Percentiles rank a stretch among this genome's conserved stretches.
Conservation (phyloP, 176 grass and related monocot species). For the Carex parvula region DNA sequence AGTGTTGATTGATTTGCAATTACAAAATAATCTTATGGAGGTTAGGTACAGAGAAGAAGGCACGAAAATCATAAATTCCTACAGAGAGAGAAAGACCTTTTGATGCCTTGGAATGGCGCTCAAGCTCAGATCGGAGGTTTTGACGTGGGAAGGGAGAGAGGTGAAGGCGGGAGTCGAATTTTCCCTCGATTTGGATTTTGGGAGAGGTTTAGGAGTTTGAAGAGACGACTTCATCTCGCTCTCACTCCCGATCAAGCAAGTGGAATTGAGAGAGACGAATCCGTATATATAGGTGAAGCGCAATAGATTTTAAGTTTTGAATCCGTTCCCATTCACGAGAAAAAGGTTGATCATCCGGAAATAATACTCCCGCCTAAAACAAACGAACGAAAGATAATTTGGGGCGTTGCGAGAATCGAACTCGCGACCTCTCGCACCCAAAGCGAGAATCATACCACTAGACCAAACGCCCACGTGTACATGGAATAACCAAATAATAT, state of each 20-base stretch:
- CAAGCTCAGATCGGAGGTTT: not conserved
- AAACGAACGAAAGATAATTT: not conserved
- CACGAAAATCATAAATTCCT: not conserved
- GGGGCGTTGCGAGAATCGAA: slow-evolving; percentile 59
- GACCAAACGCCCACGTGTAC: slow-evolving; percentile 41
- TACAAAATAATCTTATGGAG: not conserved
- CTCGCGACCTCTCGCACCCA: slow-evolving; percentile 59
- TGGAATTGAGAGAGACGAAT: not conserved
- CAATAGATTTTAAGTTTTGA: not conserved
- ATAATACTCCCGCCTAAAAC: not conserved
- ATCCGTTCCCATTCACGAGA: not conserved
- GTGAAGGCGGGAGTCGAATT: not conserved
- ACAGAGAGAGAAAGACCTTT: not conserved
- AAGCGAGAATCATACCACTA: slow-evolving; percentile 73
- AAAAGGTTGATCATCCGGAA: not conserved
- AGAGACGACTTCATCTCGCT: slow-evolving; percentile 25
- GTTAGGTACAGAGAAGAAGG: not conserved
- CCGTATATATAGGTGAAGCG: not conserved
- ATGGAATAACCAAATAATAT: no score
- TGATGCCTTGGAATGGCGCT: not conserved
- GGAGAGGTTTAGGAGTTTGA: slow-evolving; percentile 1
- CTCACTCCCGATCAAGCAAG: not conserved
- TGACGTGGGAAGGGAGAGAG: not conserved
- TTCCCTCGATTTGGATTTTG: not conserved
- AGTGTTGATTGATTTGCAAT: not conserved